Conservation (phyloP, 2,329 filamentous ascomycete species). For the Stagonosporopsis rhizophila region DNA sequence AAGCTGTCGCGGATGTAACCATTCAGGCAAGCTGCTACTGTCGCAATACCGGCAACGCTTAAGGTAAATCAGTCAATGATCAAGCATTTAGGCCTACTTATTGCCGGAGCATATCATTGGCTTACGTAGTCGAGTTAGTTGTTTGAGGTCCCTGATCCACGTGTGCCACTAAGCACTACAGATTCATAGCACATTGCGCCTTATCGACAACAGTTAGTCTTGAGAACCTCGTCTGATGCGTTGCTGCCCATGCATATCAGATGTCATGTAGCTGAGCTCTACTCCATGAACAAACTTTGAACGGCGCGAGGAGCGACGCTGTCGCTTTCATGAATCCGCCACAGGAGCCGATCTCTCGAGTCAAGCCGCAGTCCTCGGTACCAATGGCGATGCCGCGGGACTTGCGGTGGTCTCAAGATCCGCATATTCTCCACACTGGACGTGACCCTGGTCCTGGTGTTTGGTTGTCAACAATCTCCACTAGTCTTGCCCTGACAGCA, state of each 20-base stretch:
- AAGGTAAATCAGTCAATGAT: background rate
- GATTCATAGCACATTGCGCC: background rate
- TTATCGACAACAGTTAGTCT: background rate
- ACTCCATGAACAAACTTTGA: conserved; percentile 8
- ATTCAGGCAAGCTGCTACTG: conserved; percentile 68
- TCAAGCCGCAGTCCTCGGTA: conserved; percentile 2
- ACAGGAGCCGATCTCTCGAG: background rate
- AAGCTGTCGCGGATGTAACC: conserved; percentile 66
- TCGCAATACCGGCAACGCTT: conserved; percentile 18
- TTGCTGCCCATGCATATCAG: conserved; percentile 2
- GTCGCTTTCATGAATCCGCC: conserved; percentile 11
- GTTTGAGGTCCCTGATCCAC: conserved; percentile 4
- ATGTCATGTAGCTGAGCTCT: background rate
- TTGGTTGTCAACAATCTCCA: background rate
- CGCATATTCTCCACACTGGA: conserved; percentile 15
- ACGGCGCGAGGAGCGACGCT: background rate
- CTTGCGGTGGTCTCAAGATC: conserved; percentile 11
- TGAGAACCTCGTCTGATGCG: background rate
- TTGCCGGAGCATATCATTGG: background rate
- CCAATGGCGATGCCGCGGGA: conserved; percentile 17
- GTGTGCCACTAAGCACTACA: background rate
- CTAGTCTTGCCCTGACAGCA: background rate
- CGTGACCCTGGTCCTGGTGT: conserved; percentile 8
- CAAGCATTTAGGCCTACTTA: background rate
- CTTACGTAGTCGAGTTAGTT: background rate